phyloP scores from a whole-genome alignment of 1,284 basidiomycete species.

The Lentinus polychrous region DNA sequence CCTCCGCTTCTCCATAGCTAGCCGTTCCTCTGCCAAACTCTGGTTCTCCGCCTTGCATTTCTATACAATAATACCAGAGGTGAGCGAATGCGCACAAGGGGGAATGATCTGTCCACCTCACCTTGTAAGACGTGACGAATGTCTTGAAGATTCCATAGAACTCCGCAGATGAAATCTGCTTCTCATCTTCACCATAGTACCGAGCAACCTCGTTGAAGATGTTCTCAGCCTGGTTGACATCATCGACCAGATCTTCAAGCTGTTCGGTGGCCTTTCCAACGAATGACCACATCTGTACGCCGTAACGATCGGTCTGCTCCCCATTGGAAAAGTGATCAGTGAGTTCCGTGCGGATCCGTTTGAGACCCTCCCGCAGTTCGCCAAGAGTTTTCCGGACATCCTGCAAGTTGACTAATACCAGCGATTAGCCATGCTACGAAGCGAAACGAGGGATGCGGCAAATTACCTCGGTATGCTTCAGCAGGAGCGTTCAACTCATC shows the following conservation, averaged over 20 bases:
- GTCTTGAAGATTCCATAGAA: conserved; percentile 96
- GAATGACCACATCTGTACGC: conserved; percentile 87
- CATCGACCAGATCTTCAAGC: conserved; percentile 78
- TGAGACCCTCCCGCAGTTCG: conserved; percentile 75
- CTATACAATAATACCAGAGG: conserved; percentile 34
- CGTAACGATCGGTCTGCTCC: conserved; percentile 70
- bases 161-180: conserved; percentile 73
- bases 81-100: conserved; percentile 7
- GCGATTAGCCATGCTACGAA: conserved; percentile 1
- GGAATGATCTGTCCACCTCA: conserved; percentile 26
- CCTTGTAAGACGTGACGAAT: conserved; percentile 88
- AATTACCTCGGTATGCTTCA: conserved; percentile 85
- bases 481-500: conserved; percentile 87
- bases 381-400: conserved; percentile 70
- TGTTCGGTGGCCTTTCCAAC: conserved; percentile 65
- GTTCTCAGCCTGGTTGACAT: conserved; percentile 77
- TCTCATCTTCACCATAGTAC: conserved; percentile 90
- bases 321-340: conserved; percentile 72
- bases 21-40: conserved; percentile 57
- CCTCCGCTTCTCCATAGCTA: conserved; percentile 58
- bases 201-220: conserved; percentile 77
- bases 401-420: conserved; percentile 76
- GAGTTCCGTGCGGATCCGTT: conserved; percentile 72
- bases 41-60: conserved; percentile 83
- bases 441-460: conserved; percentile 5